phyloP scores from a whole-genome alignment of 1,284 basidiomycete species.

The Sporisorium exsertum region DNA sequence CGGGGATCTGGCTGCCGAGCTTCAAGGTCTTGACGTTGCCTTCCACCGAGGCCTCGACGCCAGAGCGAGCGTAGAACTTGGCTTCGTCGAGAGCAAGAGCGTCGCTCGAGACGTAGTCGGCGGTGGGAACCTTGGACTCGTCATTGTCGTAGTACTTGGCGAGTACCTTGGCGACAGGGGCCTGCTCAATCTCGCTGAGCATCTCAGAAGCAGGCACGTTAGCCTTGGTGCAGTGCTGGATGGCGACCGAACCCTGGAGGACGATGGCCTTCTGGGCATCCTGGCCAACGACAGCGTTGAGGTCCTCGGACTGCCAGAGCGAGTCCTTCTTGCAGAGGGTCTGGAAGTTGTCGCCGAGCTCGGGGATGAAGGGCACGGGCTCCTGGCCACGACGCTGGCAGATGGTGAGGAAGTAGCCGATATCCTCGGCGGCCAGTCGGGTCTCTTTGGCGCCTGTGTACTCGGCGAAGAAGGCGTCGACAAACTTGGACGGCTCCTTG shows the following conservation, averaged over 20 bases:
- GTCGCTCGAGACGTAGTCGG: conserved; percentile 81
- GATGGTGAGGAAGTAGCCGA: conserved; percentile 93
- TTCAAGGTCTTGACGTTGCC: too few relatives aligned
- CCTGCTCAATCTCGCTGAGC: conserved; percentile 84
- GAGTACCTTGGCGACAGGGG: conserved; percentile 82
- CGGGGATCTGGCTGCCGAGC: too few relatives aligned
- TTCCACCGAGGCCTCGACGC: too few relatives aligned
- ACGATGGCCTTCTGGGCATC: conserved; percentile 93
- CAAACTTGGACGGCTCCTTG: too few relatives aligned
- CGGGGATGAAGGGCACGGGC: conserved; percentile 96
- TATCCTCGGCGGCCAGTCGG: conserved; percentile 92
- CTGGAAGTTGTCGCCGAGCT: conserved; percentile 86
- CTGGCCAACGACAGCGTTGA: conserved; percentile 97
- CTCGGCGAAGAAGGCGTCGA: too few relatives aligned
- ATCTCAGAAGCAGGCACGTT: conserved; percentile 93
- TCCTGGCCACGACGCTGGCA: conserved; percentile 95
- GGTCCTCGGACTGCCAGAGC: conserved; percentile 96
- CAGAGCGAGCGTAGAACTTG: too few relatives aligned
- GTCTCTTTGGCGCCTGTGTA: conserved; percentile 86
- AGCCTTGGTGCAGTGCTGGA: conserved; percentile 82
- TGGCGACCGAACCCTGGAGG: conserved; percentile 94
- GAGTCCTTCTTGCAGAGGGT: conserved; percentile 82
- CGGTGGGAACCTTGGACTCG: conserved; percentile 79
- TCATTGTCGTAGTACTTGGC: conserved; percentile 84
- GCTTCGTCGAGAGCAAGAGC: too few relatives aligned